phyloP scores from a whole-genome alignment of 345 rosid species.

The Mercurialis annua region DNA sequence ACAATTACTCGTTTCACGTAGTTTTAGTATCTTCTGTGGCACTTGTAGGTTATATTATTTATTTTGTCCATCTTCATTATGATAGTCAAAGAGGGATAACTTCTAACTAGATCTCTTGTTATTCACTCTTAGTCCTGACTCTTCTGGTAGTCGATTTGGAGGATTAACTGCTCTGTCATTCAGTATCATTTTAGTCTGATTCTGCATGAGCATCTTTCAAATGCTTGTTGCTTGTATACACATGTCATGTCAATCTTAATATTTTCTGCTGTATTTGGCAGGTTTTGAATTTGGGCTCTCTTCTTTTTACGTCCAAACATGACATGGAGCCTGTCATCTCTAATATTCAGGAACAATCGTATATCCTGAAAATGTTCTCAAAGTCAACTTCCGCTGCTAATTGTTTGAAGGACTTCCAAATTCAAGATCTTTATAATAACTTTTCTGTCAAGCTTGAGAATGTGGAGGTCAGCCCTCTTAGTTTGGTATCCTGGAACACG shows the following conservation, averaged over 20 bases:
- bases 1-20: neutral
- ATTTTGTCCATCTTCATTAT: too few relatives aligned
- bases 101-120: too few relatives aligned
- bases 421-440: constrained; percentile 53
- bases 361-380: constrained; percentile 30
- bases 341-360: constrained; percentile 32
- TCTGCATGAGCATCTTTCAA: neutral
- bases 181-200: neutral
- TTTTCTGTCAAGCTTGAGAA: constrained; percentile 52
- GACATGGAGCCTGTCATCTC: constrained; percentile 33
- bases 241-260: constrained; percentile 13
- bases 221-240: constrained; percentile 6
- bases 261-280: constrained; percentile 28
- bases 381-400: constrained; percentile 27
- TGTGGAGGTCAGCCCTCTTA: constrained; percentile 49
- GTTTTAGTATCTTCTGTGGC: neutral
- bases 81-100: too few relatives aligned
- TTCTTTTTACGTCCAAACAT: constrained; percentile 37
- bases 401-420: constrained; percentile 28
- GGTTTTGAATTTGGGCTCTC: constrained; percentile 52
- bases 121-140: too few relatives aligned
- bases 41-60: neutral
- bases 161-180: neutral
- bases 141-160: too few relatives aligned
- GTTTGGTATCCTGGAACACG: constrained; percentile 2